Percentiles rank a stretch among this genome's conserved stretches.
Conservation (phyloP, 306 rosid genomes). For the Canavalia ensiformis region DNA sequence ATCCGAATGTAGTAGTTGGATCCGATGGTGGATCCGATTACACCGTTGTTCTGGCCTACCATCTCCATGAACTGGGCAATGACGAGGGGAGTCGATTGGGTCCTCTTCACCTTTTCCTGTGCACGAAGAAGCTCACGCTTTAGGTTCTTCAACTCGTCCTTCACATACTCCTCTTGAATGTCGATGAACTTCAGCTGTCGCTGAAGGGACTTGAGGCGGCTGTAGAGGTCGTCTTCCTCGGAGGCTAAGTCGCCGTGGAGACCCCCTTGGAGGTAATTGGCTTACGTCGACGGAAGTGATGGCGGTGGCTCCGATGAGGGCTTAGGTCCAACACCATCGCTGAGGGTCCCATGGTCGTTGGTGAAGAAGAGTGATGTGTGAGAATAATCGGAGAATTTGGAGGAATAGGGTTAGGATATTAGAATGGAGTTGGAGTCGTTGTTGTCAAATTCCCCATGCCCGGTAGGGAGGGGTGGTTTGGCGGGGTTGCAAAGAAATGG, state of each 20-base stretch:
- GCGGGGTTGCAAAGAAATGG: too few species aligned
- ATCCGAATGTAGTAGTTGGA: constrained; percentile 95
- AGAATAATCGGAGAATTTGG: background rate
- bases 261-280: constrained; percentile 56
- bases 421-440: background rate
- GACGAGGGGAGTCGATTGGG: constrained; percentile 94
- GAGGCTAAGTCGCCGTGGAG: constrained; percentile 45
- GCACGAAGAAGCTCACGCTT: constrained; percentile 97
- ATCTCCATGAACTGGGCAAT: constrained; percentile 99
- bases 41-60: constrained; percentile 95
- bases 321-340: constrained; percentile 82
- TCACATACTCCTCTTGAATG: constrained; percentile 92
- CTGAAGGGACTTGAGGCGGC: constrained; percentile 76
- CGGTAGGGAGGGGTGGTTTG: too few species aligned
- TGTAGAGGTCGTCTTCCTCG: constrained; percentile 91
- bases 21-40: constrained; percentile 98
- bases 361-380: background rate
- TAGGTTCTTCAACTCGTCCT: constrained; percentile 93
- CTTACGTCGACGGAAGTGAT: constrained; percentile 59
- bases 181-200: constrained; percentile 92
- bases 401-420: constrained; percentile 42
- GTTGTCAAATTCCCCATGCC: background rate
- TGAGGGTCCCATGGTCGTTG: constrained; percentile 70
- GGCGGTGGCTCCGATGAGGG: constrained; percentile 77
- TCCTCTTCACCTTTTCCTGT: constrained; percentile 96